Evolutionary conservation across 1,284 basidiomycete genomes (phyloP), one percentile per base, ranked within the genome.

Genomic region (Apiotrichum sp.): DNA sequence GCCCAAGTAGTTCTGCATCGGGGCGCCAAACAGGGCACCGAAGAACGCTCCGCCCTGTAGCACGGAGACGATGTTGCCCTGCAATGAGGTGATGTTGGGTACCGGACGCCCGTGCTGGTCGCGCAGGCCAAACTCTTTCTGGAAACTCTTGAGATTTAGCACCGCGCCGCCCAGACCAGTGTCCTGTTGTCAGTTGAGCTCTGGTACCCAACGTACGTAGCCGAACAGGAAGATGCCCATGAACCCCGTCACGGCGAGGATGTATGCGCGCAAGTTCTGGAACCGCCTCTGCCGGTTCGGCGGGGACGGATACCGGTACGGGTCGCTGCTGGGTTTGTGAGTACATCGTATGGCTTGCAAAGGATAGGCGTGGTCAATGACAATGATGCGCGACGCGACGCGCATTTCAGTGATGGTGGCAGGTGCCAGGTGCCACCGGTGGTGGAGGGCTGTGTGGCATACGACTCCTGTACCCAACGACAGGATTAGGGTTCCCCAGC

Each of bases 181-280:
- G 47, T 43, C 35, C 35, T 38, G 36, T 38, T 38, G 36, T 38
- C 36, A 38, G 36, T 38, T 7, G 13, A 7, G 36, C 7, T 8
- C 36, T 38, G 36, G 36, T 38, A 13, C 8, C 36, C 8, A 38
- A 38, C 36, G 7, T 38, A 38, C 36, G 36, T n/a, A 33, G 16
- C 87, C 87, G 66, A 89, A 89, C 11, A 89, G 77, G 45, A 88
- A 78, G 64, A 88, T 88, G 11, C 87, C 87, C 82, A 86, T 84
- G 71, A 87, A 88, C 2, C 80, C 84, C 57, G 87, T 77, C 64
- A 86, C 83, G 6, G 86, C 86, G 59, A 88, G 76, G 79, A 84
- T 3, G 55, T 73, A 73, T 11, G 22, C 22, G 22, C 22, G 22
- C 22, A 22, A 22, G 22, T 22, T 22, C 22, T 22, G 22, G 22